These are phyloP conservation scores for Aspergillus homomorphus DNA, from an alignment of 495 filamentous ascomycete species.

Conservation along the genomic window DNA sequence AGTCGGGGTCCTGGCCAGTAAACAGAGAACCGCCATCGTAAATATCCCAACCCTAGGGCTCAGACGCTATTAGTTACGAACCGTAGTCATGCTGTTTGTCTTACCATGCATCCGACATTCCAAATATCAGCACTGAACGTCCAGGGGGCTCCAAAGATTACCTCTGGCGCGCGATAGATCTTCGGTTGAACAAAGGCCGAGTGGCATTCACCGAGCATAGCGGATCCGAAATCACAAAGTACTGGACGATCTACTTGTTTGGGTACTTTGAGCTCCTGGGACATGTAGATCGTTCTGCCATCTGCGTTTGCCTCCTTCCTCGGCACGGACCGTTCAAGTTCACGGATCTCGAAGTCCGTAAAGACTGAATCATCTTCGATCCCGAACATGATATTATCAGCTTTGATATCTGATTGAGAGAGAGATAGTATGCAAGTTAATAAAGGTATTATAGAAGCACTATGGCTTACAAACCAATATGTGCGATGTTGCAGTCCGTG, in stretches of 20 bases:
- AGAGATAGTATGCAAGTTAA: no score
- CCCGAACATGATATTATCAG: background rate
- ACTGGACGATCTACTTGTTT: no score
- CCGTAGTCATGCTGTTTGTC: conserved; percentile 2
- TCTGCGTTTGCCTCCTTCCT: no score
- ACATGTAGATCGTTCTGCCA: no score
- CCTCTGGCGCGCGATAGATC: conserved; percentile 29
- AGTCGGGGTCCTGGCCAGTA: conserved; percentile 17
- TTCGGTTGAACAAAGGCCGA: background rate
- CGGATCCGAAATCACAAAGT: background rate
- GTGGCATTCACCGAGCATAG: background rate
- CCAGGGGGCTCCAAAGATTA: conserved; percentile 40
- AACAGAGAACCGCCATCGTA: conserved; percentile 29
- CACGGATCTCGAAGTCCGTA: background rate
- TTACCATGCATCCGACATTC: conserved; percentile 42
- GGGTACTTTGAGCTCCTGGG: no score
- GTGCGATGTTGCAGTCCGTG: background rate
- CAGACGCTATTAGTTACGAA: no score
- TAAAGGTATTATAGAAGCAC: background rate
- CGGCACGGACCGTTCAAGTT: no score
- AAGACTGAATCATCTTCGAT: background rate
- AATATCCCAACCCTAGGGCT: conserved; percentile 41
- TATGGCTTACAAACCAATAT: background rate
- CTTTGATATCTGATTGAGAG: background rate
- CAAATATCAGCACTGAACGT: conserved; percentile 43